Evolutionary conservation across 2,329 filamentous ascomycete species (phyloP), one percentile per base, ranked within the genome.

Genomic region (Colletotrichum lentis): DNA sequence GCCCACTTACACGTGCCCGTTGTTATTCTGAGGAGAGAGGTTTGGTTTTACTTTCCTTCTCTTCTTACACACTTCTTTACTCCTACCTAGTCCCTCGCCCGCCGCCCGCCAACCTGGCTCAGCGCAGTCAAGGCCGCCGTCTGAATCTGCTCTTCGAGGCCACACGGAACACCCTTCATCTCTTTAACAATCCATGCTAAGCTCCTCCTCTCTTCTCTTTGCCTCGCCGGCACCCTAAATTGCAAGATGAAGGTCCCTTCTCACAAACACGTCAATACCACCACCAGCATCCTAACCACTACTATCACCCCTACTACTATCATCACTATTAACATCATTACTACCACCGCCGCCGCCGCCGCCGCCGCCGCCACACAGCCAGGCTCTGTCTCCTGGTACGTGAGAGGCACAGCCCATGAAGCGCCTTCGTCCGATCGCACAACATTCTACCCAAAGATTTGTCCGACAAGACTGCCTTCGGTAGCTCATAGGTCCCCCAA

Each of bases 381-480:
- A 24, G 55, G 55, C 18, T 58, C 55, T 12, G 41, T 24, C 41
- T 6, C n/a, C 55, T 46, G 20, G 55, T 58, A 46, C 22, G 55
- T 58, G 41, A 27, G 10, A 8, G n/a, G 8, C 22, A 46, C 12
- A 11, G n/a, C 31, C 49, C 27, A 52, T 35, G 49, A 3, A 27
- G 1, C 39, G 37, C 20, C 22, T 20, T 57, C 5, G 20, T 18
- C 10, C 16, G 2, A 14, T 22, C 18, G 5, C 2, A 5, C 49
- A 35, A 7, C 18, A 35, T 2, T 31, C 49, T 18, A 18, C 7
- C 18, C 18, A 35, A 12, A 11, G 5, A 35, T 2, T n/a, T 27
- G 10, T 3, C 16, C 18, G 0, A 16, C 6, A 11, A 20, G 18
- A 14, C 18, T 11, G 18, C 3, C 27, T 35, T 35, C n/a, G 27